Percentiles rank a stretch among this genome's conserved stretches.
These are phyloP conservation scores for Fusarium haematococcum DNA, from an alignment of 2,329 filamentous ascomycete species.

Conservation along the genomic window DNA sequence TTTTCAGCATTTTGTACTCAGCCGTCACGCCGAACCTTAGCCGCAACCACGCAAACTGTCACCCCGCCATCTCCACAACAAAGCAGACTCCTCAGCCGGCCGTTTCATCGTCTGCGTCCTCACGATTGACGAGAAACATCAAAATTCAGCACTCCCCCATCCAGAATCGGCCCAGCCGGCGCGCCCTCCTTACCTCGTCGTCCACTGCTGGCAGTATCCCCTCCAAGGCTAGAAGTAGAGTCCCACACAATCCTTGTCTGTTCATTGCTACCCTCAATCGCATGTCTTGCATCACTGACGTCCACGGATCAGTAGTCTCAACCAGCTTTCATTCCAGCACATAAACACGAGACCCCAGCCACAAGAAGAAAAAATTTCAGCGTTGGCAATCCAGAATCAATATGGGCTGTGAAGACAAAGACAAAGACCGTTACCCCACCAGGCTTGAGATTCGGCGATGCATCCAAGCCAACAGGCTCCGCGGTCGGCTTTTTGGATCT, in stretches of 20 bases:
- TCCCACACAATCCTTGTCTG: not conserved
- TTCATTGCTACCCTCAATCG: not conserved
- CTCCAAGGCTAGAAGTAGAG: not conserved
- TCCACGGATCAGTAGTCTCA: not conserved
- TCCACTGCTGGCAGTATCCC: not conserved
- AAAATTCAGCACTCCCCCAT: too few species aligned
- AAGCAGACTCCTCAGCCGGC: not conserved
- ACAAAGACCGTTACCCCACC: not conserved
- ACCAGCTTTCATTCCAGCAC: too few species aligned
- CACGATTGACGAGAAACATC: not conserved
- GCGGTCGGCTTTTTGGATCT: not conserved
- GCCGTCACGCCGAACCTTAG: not conserved
- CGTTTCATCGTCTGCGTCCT: not conserved
- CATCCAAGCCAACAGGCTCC: not conserved
- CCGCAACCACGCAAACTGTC: not conserved
- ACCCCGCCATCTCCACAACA: not conserved
- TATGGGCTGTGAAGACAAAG: not conserved
- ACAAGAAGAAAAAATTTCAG: not conserved
- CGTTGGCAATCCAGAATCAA: not conserved
- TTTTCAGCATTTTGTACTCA: too few species aligned
- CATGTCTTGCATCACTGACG: not conserved
- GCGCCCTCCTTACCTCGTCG: not conserved
- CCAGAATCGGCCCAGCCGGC: not conserved
- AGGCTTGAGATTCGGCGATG: not conserved
- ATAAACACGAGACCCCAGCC: too few species aligned